phyloP scores from a whole-genome alignment of 495 filamentous ascomycete species.

The Rostrohypoxylon terebratum region DNA sequence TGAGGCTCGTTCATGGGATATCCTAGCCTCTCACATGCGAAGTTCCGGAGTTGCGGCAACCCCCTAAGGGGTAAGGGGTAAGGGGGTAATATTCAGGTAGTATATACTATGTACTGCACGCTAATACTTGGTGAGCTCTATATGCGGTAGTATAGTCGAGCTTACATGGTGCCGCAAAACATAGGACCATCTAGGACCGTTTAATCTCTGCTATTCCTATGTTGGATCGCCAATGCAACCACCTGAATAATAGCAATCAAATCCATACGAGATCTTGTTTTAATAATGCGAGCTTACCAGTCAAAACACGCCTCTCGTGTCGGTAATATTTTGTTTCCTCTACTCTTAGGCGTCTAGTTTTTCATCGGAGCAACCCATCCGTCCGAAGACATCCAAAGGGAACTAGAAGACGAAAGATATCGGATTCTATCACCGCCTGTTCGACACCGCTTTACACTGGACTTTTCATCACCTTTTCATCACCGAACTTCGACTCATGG shows the following conservation, averaged over 20 bases:
- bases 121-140: not conserved
- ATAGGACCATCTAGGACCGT: not conserved
- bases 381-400: not conserved
- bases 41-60: conserved; percentile 22
- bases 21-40: conserved; percentile 24
- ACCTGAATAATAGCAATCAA: conserved; percentile 28
- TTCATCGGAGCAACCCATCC: not conserved
- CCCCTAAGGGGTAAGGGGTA: not conserved
- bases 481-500: not conserved
- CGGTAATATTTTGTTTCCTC: not conserved
- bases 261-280: conserved; percentile 41
- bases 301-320: conserved; percentile 1
- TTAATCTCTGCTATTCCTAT: conserved; percentile 34
- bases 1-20: conserved; percentile 27
- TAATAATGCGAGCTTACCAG: conserved; percentile 29
- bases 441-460: not conserved
- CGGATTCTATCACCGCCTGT: not conserved
- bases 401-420: not conserved
- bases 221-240: conserved; percentile 35
- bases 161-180: not conserved
- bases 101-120: not conserved
- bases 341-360: not conserved
- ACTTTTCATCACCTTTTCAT: not conserved
- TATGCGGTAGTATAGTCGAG: not conserved
- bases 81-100: not conserved